A percentile compares a stretch with the other conserved stretches of the same genome.
phyloP scores from a whole-genome alignment of 2,329 filamentous ascomycete genomes.

The Metarhizium album region DNA sequence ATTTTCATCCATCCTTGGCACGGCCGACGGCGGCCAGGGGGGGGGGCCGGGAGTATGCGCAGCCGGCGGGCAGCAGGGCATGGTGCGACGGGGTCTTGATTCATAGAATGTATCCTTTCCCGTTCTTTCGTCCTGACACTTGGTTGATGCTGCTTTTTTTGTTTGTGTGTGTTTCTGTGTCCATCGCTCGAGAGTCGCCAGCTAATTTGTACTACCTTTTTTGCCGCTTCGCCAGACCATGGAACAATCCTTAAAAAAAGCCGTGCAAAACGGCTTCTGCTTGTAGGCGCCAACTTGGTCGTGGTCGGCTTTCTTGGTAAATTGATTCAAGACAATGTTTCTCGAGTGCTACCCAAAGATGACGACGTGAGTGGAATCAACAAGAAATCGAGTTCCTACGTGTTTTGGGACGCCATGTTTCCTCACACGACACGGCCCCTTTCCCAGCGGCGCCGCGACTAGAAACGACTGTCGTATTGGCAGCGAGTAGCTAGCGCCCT shows the following conservation, averaged over 20 bases:
- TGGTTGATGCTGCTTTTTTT: background rate
- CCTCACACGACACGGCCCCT: too few species aligned
- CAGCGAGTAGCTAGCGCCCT: too few species aligned
- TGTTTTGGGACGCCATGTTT: conserved; percentile 1
- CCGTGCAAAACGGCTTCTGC: background rate
- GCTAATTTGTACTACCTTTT: background rate
- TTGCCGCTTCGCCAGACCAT: background rate
- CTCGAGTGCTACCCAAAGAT: background rate
- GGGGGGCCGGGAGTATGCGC: too few species aligned
- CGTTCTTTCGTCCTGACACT: background rate
- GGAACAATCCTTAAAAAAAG: background rate
- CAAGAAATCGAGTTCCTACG: background rate
- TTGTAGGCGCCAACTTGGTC: background rate
- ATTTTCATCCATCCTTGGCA: background rate
- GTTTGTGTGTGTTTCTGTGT: background rate
- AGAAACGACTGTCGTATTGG: too few species aligned
- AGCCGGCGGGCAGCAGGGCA: too few species aligned
- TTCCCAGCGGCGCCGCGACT: too few species aligned
- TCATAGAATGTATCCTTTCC: background rate
- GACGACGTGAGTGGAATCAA: background rate
- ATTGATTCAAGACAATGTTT: background rate
- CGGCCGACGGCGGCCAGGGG: too few species aligned
- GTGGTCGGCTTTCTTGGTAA: background rate
- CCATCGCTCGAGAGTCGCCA: background rate
- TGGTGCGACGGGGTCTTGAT: too few species aligned